Evolutionary conservation across 1,284 basidiomycete genomes (phyloP).

Genomic region (Ustilago esculenta): DNA sequence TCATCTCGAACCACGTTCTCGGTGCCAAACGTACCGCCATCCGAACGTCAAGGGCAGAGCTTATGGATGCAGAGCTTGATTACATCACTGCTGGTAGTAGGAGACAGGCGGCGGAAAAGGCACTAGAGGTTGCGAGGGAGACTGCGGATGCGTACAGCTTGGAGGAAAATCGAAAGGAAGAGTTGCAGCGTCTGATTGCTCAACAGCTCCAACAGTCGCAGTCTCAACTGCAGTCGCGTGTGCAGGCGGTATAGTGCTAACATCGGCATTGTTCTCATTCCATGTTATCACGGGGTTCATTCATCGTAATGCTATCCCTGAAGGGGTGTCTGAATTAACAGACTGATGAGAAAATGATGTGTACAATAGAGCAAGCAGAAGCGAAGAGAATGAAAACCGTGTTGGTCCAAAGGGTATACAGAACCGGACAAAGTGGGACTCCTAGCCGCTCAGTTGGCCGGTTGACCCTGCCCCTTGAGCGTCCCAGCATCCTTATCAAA

Average conservation of each 20-base stretch:
- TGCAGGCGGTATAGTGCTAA: no score
- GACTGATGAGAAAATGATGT: no score
- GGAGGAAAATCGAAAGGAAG: slow-evolving; percentile 44
- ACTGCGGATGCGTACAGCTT: slow-evolving; percentile 39
- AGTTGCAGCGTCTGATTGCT: slow-evolving; percentile 13
- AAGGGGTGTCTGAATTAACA: no score
- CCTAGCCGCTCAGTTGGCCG: neutral
- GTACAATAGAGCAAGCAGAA: no score
- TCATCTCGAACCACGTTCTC: slow-evolving; percentile 12
- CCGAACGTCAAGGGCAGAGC: neutral
- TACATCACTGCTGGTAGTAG: neutral
- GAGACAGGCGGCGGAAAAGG: slow-evolving; percentile 8
- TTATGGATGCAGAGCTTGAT: slow-evolving; percentile 25
- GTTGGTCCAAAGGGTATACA: no score
- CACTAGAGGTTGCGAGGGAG: slow-evolving; percentile 30
- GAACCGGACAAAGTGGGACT: no score
- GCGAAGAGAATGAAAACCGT: no score
- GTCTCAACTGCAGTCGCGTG: neutral
- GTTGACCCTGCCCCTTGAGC: slow-evolving; percentile 9
- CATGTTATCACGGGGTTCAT: no score
- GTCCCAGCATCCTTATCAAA: slow-evolving; percentile 33
- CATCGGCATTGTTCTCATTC: no score
- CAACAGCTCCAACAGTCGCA: slow-evolving; percentile 12
- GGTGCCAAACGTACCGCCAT: slow-evolving; percentile 6
- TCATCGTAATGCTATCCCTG: no score